Evolutionary conservation across 495 filamentous ascomycete species (phyloP).

Genomic region (Amphirosellinia nigrospora): DNA sequence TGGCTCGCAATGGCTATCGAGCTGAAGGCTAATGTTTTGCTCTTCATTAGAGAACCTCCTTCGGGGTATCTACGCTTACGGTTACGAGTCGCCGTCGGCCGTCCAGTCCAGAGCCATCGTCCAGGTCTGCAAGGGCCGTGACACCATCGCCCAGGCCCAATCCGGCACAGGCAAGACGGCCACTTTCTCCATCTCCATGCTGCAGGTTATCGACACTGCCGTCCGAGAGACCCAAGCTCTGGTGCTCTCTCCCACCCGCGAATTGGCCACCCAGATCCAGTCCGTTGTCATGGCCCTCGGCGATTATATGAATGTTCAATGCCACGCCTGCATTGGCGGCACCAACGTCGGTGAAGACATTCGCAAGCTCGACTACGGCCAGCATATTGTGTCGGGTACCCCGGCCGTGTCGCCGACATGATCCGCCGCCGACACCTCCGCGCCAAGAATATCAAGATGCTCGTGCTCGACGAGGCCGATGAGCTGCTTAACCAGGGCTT

Average conservation of each 20-base stretch:
- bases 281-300: constrained; percentile 96
- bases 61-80: constrained; percentile 97
- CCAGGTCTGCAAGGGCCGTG: constrained; percentile 97
- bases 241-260: constrained; percentile 95
- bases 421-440: constrained; percentile 94
- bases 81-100: constrained; percentile 95
- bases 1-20: not conserved
- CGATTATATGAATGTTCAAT: constrained; percentile 99
- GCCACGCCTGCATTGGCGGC: constrained; percentile 97
- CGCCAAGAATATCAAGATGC: constrained; percentile 97
- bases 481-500: constrained; percentile 92
- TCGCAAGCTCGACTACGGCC: constrained; percentile 93
- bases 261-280: constrained; percentile 98
- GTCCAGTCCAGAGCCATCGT: constrained; percentile 98
- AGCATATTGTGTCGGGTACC: constrained; percentile 95
- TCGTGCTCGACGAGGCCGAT: constrained; percentile 97
- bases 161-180: constrained; percentile 99
- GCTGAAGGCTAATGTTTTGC: constrained; percentile 1
- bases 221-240: constrained; percentile 91
- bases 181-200: constrained; percentile 96
- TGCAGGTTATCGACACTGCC: constrained; percentile 88
- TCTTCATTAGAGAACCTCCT: constrained; percentile 75
- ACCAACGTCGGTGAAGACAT: constrained; percentile 98
- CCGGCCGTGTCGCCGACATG: constrained; percentile 97
- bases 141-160: constrained; percentile 99